phyloP scores from a whole-genome alignment of 495 filamentous ascomycete species.

The Annulohypoxylon bovei region DNA sequence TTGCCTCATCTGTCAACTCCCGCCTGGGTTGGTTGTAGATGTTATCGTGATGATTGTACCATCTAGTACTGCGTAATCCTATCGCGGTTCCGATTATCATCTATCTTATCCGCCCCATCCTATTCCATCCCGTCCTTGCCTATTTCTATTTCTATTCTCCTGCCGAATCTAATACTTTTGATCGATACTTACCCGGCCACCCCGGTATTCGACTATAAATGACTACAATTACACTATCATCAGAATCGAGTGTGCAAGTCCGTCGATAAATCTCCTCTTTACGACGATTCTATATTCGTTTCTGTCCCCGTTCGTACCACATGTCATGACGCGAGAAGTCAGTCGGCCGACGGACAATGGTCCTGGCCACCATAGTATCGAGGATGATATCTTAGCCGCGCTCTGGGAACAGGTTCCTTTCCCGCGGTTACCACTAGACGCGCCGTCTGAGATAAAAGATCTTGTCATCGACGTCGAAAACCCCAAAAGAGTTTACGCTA shows the following conservation, averaged over 20 bases:
- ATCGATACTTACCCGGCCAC: background rate
- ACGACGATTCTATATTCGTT: constrained; percentile 5
- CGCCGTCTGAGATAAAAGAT: constrained; percentile 60
- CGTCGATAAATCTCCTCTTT: background rate
- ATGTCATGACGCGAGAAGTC: constrained; percentile 66
- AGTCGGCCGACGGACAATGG: constrained; percentile 51
- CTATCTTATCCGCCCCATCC: background rate
- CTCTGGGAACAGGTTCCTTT: constrained; percentile 64
- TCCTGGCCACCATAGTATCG: constrained; percentile 35
- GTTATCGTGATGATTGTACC: background rate
- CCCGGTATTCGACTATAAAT: background rate
- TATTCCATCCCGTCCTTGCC: background rate
- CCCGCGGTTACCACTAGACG: constrained; percentile 60
- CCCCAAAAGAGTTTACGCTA: constrained; percentile 61
- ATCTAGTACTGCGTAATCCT: background rate
- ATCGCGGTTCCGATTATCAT: background rate
- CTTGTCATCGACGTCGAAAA: constrained; percentile 62
- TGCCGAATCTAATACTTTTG: background rate
- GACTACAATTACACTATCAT: background rate
- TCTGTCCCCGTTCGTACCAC: constrained; percentile 26
- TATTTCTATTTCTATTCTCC: background rate
- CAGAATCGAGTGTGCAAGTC: background rate
- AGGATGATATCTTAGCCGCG: constrained; percentile 52
- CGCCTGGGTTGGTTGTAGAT: background rate
- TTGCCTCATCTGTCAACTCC: background rate